Evolutionary conservation across 805 yeast species (phyloP).

Genomic region (Teunomyces kruisii): DNA sequence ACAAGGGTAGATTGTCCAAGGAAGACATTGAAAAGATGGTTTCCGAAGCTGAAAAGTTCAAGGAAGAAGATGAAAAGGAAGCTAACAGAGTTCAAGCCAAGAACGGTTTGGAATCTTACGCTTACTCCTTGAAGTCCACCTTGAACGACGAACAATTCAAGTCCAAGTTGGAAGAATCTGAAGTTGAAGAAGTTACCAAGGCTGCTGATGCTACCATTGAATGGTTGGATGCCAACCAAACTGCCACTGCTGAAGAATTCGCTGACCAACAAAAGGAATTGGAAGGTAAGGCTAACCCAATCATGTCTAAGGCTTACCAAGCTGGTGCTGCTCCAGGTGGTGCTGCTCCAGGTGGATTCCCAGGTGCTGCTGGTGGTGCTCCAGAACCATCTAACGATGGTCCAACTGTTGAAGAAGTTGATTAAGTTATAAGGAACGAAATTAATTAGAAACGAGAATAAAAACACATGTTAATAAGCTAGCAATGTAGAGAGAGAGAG

Average conservation of each 20-base stretch:
- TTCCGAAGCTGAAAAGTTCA: constrained; percentile 94
- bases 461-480: not conserved
- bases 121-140: constrained; percentile 88
- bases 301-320: constrained; percentile 95
- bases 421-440: constrained; percentile 28
- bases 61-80: constrained; percentile 95
- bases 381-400: constrained; percentile 41
- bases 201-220: constrained; percentile 82
- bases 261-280: constrained; percentile 93
- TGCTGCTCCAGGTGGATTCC: constrained; percentile 62
- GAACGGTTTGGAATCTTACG: constrained; percentile 94
- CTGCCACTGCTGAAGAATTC: constrained; percentile 91
- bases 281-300: constrained; percentile 93
- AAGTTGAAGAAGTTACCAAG: constrained; percentile 65
- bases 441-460: constrained; percentile 1
- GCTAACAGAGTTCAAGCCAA: constrained; percentile 89
- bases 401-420: constrained; percentile 57
- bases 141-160: constrained; percentile 47
- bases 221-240: constrained; percentile 92
- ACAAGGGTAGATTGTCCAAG: constrained; percentile 96
- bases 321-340: constrained; percentile 83
- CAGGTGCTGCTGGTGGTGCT: constrained; percentile 43
- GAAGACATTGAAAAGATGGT: constrained; percentile 99
- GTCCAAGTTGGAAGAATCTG: constrained; percentile 54
- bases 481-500: no score